phyloP scores from a whole-genome alignment of 352 stramenopile species.

The Phytophthora macrochlamydospora region DNA sequence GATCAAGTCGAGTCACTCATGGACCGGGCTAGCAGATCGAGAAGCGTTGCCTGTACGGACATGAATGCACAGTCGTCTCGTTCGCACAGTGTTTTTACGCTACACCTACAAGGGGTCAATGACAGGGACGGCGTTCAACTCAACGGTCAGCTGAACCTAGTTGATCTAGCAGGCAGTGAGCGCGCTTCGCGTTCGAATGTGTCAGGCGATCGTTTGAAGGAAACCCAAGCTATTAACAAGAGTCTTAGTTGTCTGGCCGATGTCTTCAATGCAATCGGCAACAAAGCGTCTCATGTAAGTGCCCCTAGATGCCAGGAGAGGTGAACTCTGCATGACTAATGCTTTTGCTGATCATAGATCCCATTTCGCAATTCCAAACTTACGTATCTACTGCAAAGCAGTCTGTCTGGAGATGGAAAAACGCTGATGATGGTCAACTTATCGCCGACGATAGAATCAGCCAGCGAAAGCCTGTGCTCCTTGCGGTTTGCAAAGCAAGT shows the following conservation, averaged over 20 bases:
- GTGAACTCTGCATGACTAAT: conserved; percentile 1
- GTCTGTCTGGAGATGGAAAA: conserved; percentile 98
- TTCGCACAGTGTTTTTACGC: conserved; percentile 82
- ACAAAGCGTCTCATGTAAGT: conserved; percentile 94
- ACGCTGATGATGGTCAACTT: conserved; percentile 99
- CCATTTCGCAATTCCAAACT: conserved; percentile 99
- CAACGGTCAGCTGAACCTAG: conserved; percentile 76
- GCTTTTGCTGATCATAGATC: conserved; percentile 48
- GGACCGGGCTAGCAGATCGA: conserved; percentile 66
- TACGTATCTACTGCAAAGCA: conserved; percentile 98
- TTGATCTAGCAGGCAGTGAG: conserved; percentile 84
- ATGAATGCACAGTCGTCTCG: conserved; percentile 92
- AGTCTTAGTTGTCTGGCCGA: conserved; percentile 98
- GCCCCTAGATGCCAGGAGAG: not conserved
- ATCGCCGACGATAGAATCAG: conserved; percentile 94
- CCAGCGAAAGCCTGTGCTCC: conserved; percentile 97
- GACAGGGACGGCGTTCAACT: conserved; percentile 66
- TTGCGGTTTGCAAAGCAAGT: conserved; percentile 97
- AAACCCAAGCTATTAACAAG: conserved; percentile 99
- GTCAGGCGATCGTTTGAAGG: conserved; percentile 92
- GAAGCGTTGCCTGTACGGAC: conserved; percentile 91
- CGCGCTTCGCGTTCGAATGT: conserved; percentile 86
- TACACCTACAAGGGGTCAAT: conserved; percentile 86
- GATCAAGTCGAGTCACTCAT: conserved; percentile 80
- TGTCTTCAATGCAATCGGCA: conserved; percentile 97